Evolutionary conservation across 2,329 filamentous ascomycete species (phyloP), one percentile per base, ranked within the genome.

Genomic region (Exophiala xenobiotica): DNA sequence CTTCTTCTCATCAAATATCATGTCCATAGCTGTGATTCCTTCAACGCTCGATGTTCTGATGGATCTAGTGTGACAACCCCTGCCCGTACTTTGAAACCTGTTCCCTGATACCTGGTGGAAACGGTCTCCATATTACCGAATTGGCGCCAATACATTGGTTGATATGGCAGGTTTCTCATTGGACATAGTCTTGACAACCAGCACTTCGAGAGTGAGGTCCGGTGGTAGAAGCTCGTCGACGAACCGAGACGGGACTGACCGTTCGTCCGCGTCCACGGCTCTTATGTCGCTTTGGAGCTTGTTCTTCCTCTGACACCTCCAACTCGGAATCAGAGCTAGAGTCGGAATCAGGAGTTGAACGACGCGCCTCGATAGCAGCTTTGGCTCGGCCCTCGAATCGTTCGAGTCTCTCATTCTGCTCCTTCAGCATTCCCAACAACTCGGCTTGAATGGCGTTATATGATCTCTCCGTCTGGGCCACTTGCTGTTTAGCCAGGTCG

Each of bases 401-500:
- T 11, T 24, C 44, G 18, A 53, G 33, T 38, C 33, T 54, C 12
- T 43, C 37, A 12, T 41, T 49, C 37, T 58, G 55, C 26, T 49
- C 41, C 35, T 49, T 47, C 29, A 58, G 18, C 27, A 58, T 46
- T 6, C 49, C 44, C 46, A 55, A n/a, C 23, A 57, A 24, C 23
- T 57, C 54, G n/a, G 33, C 31, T 22, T 51, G 46, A 14, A 54
- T 44, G 19, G 19, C 23, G 9, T 51, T 29, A 14, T 40, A 45
- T 14, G 43, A 42, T 9, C 37, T 33, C 37, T 51, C 46, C 7
- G 49, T 53, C 19, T 53, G 49, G 20, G 27, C 12, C 12, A 58
- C 20, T 29, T 58, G 55, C 23, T 47, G 40, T 33, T 33, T 55
- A 12, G 55, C 51, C 6, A 58, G 46, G 31, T 58, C 55, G 23